Conservation (phyloP, 2,329 filamentous ascomycete genomes). For the Xylaria sp. region DNA sequence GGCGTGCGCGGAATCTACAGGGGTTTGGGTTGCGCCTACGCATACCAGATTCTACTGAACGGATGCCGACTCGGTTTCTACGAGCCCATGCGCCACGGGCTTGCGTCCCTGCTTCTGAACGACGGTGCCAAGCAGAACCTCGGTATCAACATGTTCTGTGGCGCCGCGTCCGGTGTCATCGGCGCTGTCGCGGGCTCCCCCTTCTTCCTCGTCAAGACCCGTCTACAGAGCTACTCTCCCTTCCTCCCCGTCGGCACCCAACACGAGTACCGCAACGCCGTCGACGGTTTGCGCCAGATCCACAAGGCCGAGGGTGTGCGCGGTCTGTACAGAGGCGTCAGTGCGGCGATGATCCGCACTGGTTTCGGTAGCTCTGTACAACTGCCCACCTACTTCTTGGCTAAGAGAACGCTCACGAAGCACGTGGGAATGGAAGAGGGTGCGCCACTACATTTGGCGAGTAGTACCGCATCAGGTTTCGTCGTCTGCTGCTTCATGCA, state of each 20-base stretch:
- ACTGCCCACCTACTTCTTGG: conserved; percentile 96
- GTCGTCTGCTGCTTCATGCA: conserved; percentile 98
- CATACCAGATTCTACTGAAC: conserved; percentile 95
- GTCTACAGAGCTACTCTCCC: conserved; percentile 87
- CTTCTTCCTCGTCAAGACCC: conserved; percentile 97
- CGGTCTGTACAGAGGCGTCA: conserved; percentile 85
- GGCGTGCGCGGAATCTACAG: conserved; percentile 80
- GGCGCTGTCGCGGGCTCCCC: conserved; percentile 90
- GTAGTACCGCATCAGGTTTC: conserved; percentile 85
- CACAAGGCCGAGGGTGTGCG: conserved; percentile 68
- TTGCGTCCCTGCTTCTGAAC: conserved; percentile 65
- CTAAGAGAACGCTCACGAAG: conserved; percentile 76
- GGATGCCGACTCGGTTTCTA: conserved; percentile 97
- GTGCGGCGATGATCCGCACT: conserved; percentile 90
- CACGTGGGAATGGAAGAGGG: conserved; percentile 90
- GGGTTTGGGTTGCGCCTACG: conserved; percentile 84
- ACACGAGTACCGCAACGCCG: conserved; percentile 80
- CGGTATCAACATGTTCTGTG: conserved; percentile 88
- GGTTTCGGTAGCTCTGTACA: conserved; percentile 95
- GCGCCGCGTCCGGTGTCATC: conserved; percentile 81
- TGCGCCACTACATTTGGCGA: conserved; percentile 78
- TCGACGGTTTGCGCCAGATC: conserved; percentile 78
- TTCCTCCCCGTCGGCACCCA: conserved; percentile 96
- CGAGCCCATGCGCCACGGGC: conserved; percentile 75
- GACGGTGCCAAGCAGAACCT: conserved; percentile 75